phyloP scores from a whole-genome alignment of 768 basidiomycete genomes.

The Naganishia onofrii region DNA sequence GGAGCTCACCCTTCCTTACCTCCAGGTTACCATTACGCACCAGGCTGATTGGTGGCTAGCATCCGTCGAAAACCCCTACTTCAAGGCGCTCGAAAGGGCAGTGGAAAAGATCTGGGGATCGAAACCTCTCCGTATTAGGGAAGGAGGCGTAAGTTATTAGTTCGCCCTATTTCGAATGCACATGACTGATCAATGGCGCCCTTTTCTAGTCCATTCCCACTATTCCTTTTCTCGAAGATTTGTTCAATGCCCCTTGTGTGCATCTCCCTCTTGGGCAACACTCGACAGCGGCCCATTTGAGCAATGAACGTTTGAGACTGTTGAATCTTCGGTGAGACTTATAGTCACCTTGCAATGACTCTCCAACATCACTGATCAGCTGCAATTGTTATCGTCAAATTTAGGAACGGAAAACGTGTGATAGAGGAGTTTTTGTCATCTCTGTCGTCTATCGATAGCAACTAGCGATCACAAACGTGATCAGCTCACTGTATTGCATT shows the following conservation, averaged over 20 bases:
- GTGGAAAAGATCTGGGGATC: constrained; percentile 83
- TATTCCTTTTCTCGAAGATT: constrained; percentile 87
- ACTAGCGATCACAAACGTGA: background rate
- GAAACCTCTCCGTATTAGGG: constrained; percentile 80
- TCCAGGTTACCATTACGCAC: constrained; percentile 72
- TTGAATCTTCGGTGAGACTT: constrained; percentile 62
- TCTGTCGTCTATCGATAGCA: constrained; percentile 3
- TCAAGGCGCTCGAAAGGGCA: constrained; percentile 76
- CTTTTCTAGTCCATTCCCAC: constrained; percentile 78
- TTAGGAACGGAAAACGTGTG: constrained; percentile 49
- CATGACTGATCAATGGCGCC: constrained; percentile 20
- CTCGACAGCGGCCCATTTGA: constrained; percentile 71
- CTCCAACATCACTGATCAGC: background rate
- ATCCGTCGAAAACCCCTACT: constrained; percentile 77
- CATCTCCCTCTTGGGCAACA: constrained; percentile 88
- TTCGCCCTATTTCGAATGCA: background rate
- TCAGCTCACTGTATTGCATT: background rate
- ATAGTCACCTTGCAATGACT: background rate
- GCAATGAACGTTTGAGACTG: constrained; percentile 86
- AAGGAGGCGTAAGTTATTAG: constrained; percentile 72
- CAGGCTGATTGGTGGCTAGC: constrained; percentile 97
- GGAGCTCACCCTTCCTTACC: constrained; percentile 8
- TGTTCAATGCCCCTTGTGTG: constrained; percentile 80
- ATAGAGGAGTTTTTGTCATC: constrained; percentile 43
- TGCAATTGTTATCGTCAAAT: background rate